phyloP scores from a whole-genome alignment of 345 rosid species.

The Excoecaria agallocha region DNA sequence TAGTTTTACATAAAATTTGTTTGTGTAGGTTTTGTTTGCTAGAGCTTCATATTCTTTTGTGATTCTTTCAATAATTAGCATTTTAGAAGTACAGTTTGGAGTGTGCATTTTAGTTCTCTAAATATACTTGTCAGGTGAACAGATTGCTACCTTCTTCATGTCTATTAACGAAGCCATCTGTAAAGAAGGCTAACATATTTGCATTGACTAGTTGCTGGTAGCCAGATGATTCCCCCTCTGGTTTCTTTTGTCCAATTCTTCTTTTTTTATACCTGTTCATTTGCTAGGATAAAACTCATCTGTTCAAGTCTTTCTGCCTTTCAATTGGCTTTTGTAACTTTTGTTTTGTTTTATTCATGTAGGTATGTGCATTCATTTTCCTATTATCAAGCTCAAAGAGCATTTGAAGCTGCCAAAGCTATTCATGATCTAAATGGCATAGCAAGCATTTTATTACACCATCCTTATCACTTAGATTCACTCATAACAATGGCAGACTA shows the following conservation, averaged over 20 bases:
- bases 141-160: not conserved
- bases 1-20: not conserved
- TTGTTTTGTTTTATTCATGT: slow-evolving; percentile 11
- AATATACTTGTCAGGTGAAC: not conserved
- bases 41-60: not conserved
- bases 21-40: not conserved
- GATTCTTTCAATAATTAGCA: not conserved
- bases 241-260: not conserved
- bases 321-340: slow-evolving; percentile 8
- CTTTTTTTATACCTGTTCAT: not conserved
- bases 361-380: slow-evolving; percentile 61
- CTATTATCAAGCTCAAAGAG: slow-evolving; percentile 66
- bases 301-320: not conserved
- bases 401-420: slow-evolving; percentile 82
- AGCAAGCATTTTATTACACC: slow-evolving; percentile 55
- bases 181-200: not conserved
- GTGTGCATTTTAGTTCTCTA: not conserved
- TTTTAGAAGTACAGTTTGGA: not conserved
- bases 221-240: not conserved
- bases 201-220: not conserved
- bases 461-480: slow-evolving; percentile 91
- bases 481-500: slow-evolving; percentile 89
- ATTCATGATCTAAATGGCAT: slow-evolving; percentile 79
- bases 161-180: not conserved
- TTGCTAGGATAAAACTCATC: not conserved